phyloP scores from a whole-genome alignment of 345 rosid genomes.

The Passiflora organensis region DNA sequence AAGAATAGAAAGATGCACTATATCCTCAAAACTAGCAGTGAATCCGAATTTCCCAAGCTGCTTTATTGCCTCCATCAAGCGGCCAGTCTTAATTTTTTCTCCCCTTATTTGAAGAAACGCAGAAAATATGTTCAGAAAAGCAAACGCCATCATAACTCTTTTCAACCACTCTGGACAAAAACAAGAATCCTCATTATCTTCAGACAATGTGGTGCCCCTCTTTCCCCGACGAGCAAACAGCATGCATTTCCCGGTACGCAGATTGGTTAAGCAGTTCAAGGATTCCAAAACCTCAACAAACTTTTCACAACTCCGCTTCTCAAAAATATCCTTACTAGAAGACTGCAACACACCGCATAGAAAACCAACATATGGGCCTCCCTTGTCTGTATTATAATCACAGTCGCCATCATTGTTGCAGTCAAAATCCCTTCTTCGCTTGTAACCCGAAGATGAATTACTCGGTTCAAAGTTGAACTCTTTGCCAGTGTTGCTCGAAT shows the following conservation, averaged over 20 bases:
- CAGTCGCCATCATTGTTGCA: not conserved
- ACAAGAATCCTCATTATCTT: constrained; percentile 26
- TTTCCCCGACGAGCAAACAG: constrained; percentile 22
- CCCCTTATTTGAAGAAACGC: constrained; percentile 38
- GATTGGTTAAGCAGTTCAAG: constrained; percentile 55
- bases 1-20: constrained; percentile 58
- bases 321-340: constrained; percentile 33
- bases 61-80: constrained; percentile 45
- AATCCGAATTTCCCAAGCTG: constrained; percentile 48
- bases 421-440: constrained; percentile 41
- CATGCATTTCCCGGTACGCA: constrained; percentile 44
- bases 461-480: not conserved
- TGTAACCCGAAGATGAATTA: constrained; percentile 13
- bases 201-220: not conserved
- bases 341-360: constrained; percentile 44
- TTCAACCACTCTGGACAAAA: constrained; percentile 79
- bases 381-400: constrained; percentile 15
- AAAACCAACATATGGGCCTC: constrained; percentile 33
- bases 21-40: constrained; percentile 43
- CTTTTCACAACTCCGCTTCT: constrained; percentile 46
- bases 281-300: constrained; percentile 61
- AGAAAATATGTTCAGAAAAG: constrained; percentile 54
- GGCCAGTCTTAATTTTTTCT: constrained; percentile 29
- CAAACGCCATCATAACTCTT: constrained; percentile 53
- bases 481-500: constrained; percentile 7